Evolutionary conservation across 2,329 filamentous ascomycete species (phyloP), one percentile per base, ranked within the genome.

Genomic region (Xylaria sp.): DNA sequence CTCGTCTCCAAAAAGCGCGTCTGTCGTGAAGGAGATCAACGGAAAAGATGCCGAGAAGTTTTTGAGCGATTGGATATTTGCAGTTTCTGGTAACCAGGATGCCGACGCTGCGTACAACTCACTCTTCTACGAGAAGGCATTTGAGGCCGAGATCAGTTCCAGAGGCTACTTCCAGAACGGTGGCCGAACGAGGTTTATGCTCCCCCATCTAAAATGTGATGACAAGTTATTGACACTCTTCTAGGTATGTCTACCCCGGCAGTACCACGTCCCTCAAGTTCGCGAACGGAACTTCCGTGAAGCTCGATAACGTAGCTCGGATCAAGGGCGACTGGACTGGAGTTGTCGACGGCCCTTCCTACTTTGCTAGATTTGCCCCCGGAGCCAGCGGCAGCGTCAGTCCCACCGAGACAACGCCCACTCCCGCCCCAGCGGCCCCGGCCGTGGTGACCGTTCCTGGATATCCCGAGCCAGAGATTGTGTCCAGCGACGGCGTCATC

Each of bases 21-120:
- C 77, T 4, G 68, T 72, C 1, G 72, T 79, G 32, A 72, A 61
- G 39, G 60, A 74, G 59, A 77, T 79, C 60, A 79, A 79, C 50
- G 77, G 75, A 3, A 55, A 74, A 10, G 76, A 78, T 12, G 76
- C 77, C 15, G 74, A 73, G 39, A 72, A 72, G 10, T 76, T 70
- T 55, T 46, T 78, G 20, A 69, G 69, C 32, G 72, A 77, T 20
- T 78, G 64, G 78, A 77, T 72, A 72, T 75, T 52, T 73, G 76
- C 67, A 70, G 80, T 63, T 66, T 75, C 71, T 67, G 68, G 73
- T 20, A 76, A 81, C 46, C 81, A 82, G 69, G 81, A 82, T 59
- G 74, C 74, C 25, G 80, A 82, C 69, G 78, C 81, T 8, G 79
- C 78, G 5, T 82, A 81, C 60, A 83, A 83, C 68, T 78, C 78